Percentiles rank a stretch among this genome's conserved stretches.
Conservation (phyloP, 2,329 filamentous ascomycete species). For the Neonectria faginata region DNA sequence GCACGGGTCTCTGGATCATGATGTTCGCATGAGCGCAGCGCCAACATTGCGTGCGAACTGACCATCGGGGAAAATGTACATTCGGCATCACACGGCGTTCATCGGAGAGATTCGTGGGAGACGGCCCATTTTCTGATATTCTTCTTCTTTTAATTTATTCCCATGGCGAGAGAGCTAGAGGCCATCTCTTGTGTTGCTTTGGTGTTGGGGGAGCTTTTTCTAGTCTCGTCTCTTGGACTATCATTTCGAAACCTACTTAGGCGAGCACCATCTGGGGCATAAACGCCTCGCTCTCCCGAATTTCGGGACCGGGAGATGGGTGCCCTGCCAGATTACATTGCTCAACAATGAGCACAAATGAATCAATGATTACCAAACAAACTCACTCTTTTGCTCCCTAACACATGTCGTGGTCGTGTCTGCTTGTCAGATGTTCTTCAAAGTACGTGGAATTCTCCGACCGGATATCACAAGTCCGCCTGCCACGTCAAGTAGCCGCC, state of each 20-base stretch:
- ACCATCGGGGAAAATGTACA: slow-evolving; percentile 35
- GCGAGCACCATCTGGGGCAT: not conserved
- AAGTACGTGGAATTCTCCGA: not conserved
- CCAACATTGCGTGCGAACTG: not conserved
- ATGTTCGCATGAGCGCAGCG: slow-evolving; percentile 45
- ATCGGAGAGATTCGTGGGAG: slow-evolving; percentile 8
- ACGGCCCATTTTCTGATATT: slow-evolving; percentile 9
- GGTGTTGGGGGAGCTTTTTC: slow-evolving; percentile 41
- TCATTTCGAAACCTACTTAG: slow-evolving; percentile 2
- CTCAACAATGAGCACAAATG: slow-evolving; percentile 9
- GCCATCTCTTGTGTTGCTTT: slow-evolving; percentile 30
- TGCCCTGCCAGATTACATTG: not conserved
- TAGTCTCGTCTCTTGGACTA: slow-evolving; percentile 14
- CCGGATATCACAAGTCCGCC: not conserved
- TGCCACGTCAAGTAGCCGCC: slow-evolving; percentile 7
- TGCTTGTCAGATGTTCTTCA: not conserved
- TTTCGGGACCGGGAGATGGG: not conserved
- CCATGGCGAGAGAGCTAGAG: slow-evolving; percentile 25
- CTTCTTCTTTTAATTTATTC: slow-evolving; percentile 26
- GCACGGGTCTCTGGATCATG: slow-evolving; percentile 54
- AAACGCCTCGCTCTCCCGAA: not conserved
- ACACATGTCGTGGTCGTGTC: not conserved
- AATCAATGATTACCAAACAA: slow-evolving; percentile 24
- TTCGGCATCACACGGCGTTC: slow-evolving; percentile 45
- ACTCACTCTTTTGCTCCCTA: not conserved